Evolutionary conservation across 2,329 filamentous ascomycete genomes (phyloP), one percentile per base, ranked within the genome.

Genomic region (Aspergillus sp.): DNA sequence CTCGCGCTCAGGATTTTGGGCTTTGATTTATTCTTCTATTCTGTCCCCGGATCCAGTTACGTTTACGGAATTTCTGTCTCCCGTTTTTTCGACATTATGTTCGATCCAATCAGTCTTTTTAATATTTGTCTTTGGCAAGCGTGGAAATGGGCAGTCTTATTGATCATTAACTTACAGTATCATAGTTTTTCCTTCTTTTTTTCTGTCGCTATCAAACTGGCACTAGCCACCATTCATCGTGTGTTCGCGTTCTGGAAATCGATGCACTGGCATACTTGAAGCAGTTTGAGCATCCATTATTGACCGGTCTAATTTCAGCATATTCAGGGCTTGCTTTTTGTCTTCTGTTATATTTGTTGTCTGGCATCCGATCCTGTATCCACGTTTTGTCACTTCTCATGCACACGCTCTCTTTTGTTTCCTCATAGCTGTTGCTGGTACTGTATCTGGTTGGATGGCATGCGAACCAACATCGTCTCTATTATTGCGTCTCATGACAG

Each of bases 131-230:
- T 67, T 66, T 62, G 63, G 57, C 57, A 60, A 66, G 64, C 62
- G 61, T 62, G 61, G 55, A 63, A 59, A 57, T 60, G 60, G 63
- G 56, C 62, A 68, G 66, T 62, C 68, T 64, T 58, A 50, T 60
- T 65, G 62, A 62, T 63, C 64, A 62, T 66, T 67, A 64, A 65
- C 55, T 63, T 61, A 62, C 60, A 58, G 56, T 58, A 53, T 61
- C 56, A 57, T 57, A 49, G 61, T 58, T 66, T 62, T 26, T 55
- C 53, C 60, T 62, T 54, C 60, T 62, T 58, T 51, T 64, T 60
- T 57, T 56, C 62, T 56, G 58, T 50, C 59, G 49, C 42, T 44
- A 41, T 53, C 56, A 53, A 55, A 44, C 45, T 49, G 24, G 42
- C 45, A 45, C 52, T 57, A 39, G 49, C 48, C 39, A 39, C 51